Conservation (phyloP, 352 stramenopile species). For the Elongisporangium senticosum region DNA sequence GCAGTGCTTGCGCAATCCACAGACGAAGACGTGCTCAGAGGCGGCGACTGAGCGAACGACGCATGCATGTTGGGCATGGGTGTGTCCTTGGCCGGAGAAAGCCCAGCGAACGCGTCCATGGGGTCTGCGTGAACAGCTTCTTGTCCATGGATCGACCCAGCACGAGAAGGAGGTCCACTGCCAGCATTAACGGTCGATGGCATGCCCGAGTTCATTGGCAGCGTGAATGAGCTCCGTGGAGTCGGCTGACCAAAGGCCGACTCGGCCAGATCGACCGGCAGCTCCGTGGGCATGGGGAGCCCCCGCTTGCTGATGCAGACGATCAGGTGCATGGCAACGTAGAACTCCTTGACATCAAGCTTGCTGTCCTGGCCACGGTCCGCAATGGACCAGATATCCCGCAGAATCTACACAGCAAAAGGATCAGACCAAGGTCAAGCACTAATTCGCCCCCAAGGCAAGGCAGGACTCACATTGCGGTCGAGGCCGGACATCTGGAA, state of each 20-base stretch:
- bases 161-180: not conserved
- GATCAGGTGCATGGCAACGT: slow-evolving; percentile 96
- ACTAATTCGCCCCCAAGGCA: not conserved
- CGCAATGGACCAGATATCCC: slow-evolving; percentile 90
- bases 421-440: slow-evolving; percentile 2
- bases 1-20: no score
- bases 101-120: slow-evolving; percentile 54
- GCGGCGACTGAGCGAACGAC: slow-evolving; percentile 13
- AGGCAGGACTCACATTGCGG: slow-evolving; percentile 46
- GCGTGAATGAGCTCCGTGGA: slow-evolving; percentile 8
- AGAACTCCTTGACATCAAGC: slow-evolving; percentile 91
- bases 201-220: not conserved
- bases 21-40: not conserved
- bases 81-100: slow-evolving; percentile 29
- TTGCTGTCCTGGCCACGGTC: slow-evolving; percentile 90
- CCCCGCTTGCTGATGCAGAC: slow-evolving; percentile 92
- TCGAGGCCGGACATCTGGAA: slow-evolving; percentile 93
- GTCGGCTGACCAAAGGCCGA: slow-evolving; percentile 40
- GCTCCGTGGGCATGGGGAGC: slow-evolving; percentile 57
- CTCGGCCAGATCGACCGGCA: slow-evolving; percentile 66
- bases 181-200: not conserved
- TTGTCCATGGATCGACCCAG: not conserved
- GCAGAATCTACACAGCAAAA: slow-evolving; percentile 44
- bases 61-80: slow-evolving; percentile 19
- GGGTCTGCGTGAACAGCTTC: slow-evolving; percentile 17